phyloP scores from a whole-genome alignment of 2,329 filamentous ascomycete species.

The Bipolaris victoriae region DNA sequence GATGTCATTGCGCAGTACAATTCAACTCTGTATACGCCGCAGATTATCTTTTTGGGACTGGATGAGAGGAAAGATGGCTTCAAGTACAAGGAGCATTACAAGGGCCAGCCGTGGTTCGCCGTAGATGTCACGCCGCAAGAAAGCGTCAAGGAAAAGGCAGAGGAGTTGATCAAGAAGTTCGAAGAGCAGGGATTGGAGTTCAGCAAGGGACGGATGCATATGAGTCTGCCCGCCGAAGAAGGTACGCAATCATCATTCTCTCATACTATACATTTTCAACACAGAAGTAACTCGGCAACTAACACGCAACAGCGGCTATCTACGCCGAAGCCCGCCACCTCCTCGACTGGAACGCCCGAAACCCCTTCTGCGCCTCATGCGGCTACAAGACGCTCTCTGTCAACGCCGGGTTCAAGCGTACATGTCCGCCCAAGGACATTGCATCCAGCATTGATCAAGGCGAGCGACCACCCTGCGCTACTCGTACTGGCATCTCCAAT shows the following conservation, averaged over 20 bases:
- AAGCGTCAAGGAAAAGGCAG: conserved; percentile 66
- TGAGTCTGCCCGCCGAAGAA: conserved; percentile 65
- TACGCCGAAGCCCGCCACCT: conserved; percentile 88
- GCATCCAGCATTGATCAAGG: conserved; percentile 52
- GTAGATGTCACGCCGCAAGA: conserved; percentile 82
- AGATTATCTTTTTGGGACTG: conserved; percentile 84
- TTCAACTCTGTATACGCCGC: conserved; percentile 69
- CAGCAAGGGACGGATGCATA: conserved; percentile 67
- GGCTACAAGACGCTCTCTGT: conserved; percentile 80
- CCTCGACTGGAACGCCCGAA: conserved; percentile 92
- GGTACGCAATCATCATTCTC: conserved; percentile 54
- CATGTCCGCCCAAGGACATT: conserved; percentile 74
- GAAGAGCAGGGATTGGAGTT: conserved; percentile 70
- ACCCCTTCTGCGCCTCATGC: conserved; percentile 90
- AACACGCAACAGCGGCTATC: conserved; percentile 71
- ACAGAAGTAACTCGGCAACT: neutral
- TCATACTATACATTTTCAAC: neutral
- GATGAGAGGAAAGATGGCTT: conserved; percentile 69
- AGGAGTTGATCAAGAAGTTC: conserved; percentile 63
- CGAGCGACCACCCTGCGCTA: conserved; percentile 74
- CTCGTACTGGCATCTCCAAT: conserved; percentile 85
- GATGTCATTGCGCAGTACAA: conserved; percentile 76
- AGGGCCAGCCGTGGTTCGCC: conserved; percentile 84
- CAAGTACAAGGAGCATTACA: conserved; percentile 70
- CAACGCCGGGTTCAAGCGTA: conserved; percentile 80